Evolutionary conservation across 2,329 filamentous ascomycete genomes (phyloP).

Genomic region (Fusarium sp.): DNA sequence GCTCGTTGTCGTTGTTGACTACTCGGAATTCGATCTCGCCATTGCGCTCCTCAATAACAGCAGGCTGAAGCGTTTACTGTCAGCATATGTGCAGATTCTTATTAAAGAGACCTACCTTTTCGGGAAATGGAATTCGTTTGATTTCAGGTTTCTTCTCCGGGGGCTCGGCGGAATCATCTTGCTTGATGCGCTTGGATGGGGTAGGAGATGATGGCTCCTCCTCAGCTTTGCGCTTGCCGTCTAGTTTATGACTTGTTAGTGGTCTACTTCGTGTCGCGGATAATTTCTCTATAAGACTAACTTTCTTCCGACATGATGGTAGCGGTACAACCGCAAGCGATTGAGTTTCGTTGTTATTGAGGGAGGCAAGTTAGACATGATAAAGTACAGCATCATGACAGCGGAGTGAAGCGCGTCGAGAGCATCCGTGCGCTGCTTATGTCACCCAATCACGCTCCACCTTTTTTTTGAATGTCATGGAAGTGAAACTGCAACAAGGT

Average conservation of each 20-base stretch:
- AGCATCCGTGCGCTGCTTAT: constrained; percentile 51
- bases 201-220: constrained; percentile 74
- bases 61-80: constrained; percentile 67
- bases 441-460: constrained; percentile 34
- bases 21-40: constrained; percentile 97
- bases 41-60: constrained; percentile 91
- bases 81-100: background rate
- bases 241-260: constrained; percentile 50
- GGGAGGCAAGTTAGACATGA: constrained; percentile 31
- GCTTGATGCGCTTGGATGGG: constrained; percentile 75
- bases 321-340: constrained; percentile 8
- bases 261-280: background rate
- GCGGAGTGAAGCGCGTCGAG: constrained; percentile 43
- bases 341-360: constrained; percentile 12
- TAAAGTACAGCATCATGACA: constrained; percentile 41
- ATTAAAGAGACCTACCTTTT: constrained; percentile 72
- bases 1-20: constrained; percentile 93
- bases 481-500: too few species aligned
- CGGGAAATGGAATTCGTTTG: constrained; percentile 85
- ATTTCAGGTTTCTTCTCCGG: constrained; percentile 64
- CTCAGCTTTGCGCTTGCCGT: constrained; percentile 79
- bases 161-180: constrained; percentile 52
- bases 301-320: constrained; percentile 48
- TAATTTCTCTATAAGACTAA: background rate
- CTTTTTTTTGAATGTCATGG: too few species aligned